Evolutionary conservation across 2,329 filamentous ascomycete species (phyloP).

Genomic region (Penicillium thymicola): DNA sequence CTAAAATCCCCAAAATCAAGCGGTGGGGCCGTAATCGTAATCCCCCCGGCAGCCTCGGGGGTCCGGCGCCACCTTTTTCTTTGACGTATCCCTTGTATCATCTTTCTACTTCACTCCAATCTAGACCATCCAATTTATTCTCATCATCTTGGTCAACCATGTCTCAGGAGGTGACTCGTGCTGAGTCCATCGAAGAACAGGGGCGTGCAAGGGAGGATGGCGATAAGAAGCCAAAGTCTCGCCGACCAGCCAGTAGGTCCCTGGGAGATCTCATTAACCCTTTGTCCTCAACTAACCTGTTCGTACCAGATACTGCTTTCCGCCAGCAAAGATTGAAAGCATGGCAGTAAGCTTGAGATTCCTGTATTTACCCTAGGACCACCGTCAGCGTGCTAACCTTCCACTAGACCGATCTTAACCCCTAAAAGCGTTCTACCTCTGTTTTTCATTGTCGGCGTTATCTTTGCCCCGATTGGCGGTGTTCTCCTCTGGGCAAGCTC

Average conservation of each 20-base stretch:
- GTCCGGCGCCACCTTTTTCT: constrained; percentile 23
- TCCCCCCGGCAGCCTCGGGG: constrained; percentile 15
- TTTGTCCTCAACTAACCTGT: constrained; percentile 10
- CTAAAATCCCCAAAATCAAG: constrained; percentile 5
- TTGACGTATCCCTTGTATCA: constrained; percentile 22
- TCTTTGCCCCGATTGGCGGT: constrained; percentile 91
- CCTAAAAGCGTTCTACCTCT: constrained; percentile 89
- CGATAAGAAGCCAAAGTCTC: constrained; percentile 81
- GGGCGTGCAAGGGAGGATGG: constrained; percentile 40
- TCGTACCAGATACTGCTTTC: constrained; percentile 78
- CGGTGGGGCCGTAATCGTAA: constrained; percentile 13
- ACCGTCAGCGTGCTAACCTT: constrained; percentile 16
- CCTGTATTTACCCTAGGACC: not conserved
- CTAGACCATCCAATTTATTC: not conserved
- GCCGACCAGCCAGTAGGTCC: constrained; percentile 79
- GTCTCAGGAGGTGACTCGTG: constrained; percentile 42
- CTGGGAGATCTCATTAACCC: not conserved
- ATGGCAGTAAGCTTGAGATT: constrained; percentile 72
- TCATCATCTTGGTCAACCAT: constrained; percentile 27
- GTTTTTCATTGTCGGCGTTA: constrained; percentile 85
- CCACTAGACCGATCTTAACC: constrained; percentile 77
- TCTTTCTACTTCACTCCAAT: constrained; percentile 2
- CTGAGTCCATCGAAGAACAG: constrained; percentile 45
- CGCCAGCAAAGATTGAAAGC: constrained; percentile 95
- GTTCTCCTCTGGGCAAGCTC: constrained; percentile 81